Evolutionary conservation across 2,329 filamentous ascomycete genomes (phyloP), one percentile per base, ranked within the genome.

Genomic region (Calcarisporium arbuscula): DNA sequence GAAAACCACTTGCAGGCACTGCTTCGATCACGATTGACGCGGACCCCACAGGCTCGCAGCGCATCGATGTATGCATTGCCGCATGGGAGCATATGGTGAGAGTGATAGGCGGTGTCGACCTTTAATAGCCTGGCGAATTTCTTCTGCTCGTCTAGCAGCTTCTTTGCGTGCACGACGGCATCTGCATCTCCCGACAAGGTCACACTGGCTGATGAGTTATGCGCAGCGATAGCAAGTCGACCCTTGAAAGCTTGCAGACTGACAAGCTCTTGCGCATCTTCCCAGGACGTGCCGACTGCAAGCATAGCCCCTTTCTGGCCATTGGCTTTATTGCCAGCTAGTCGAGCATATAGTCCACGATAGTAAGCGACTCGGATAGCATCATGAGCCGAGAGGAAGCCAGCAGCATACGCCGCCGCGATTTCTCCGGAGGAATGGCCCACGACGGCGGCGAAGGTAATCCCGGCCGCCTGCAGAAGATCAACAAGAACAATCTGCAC

Each of bases 31-130:
- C 22, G 10, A 3, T 28, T 30, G 26, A 16, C 14, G n/a, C 32
- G 19, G 28, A 46, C 17, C 2, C 32, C 18, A 15, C 35, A 40
- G 8, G 19, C 16, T 16, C 30, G 19, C 2, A 48, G 40, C 0
- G 36, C 15, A 2, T 34, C 37, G 9, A 50, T 19, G 14, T 52
- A 54, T 3, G 29, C 37, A 3, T 34, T 28, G 16, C 37, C 44
- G 10, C 44, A 42, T 3, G 36, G 30, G 10, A 30, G 14, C 68
- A 72, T 72, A 42, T 71, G 68, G 1, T 55, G 56, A 0, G 68
- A 72, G 47, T 72, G 68, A 32, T 72, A 72, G 0, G 67, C 68
- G 0, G 57, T 66, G 28, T 70, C 64, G 1, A 72, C 58, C 2
- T 45, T 42, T 6, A 72, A 48, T 1, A 54, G 9, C 3, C 60